phyloP scores from a whole-genome alignment of 331 rosid genomes.

The Malus hybrid region DNA sequence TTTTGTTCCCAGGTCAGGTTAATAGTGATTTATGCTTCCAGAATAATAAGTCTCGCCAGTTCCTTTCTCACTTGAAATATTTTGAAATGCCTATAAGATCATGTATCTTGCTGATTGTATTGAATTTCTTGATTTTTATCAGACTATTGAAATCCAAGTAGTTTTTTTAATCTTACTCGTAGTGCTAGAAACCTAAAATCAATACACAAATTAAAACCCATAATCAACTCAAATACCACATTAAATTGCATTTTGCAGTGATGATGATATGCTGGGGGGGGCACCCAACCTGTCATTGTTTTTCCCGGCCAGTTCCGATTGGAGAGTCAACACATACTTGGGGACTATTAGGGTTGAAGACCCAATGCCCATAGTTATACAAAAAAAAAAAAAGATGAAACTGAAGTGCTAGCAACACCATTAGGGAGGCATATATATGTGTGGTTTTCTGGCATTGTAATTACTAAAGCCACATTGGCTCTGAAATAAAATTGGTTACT shows the following conservation, averaged over 20 bases:
- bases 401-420: background rate
- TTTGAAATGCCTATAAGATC: background rate
- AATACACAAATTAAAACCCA: background rate
- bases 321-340: background rate
- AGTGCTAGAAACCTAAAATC: background rate
- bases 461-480: background rate
- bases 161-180: background rate
- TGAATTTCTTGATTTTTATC: background rate
- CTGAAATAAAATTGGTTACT: background rate
- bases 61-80: background rate
- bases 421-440: background rate
- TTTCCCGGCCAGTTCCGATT: background rate
- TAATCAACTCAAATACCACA: background rate
- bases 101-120: background rate
- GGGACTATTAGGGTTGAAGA: background rate
- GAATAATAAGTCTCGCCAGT: background rate
- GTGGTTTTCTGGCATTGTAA: background rate
- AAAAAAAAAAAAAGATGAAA: background rate
- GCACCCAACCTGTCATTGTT: background rate
- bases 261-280: background rate
- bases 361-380: background rate
- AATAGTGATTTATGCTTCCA: background rate
- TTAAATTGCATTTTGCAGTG: background rate
- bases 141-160: too few species aligned
- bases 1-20: conserved; percentile 73